Base-by-base conservation (phyloP, 1,139 yeast species). In the Candida labiduridarum region DNA sequence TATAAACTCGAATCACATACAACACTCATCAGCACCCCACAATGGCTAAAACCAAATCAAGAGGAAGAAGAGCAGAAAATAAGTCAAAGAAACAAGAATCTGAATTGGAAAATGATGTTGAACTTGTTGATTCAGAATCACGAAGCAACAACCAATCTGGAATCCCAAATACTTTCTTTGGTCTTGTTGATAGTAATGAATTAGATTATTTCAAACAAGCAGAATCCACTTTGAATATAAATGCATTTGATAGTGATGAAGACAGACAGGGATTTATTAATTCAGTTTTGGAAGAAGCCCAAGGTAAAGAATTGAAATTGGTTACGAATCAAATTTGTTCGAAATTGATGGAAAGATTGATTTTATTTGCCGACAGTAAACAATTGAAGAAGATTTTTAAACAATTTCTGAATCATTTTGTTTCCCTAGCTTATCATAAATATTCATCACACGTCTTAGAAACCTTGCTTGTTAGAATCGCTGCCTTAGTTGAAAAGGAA, bases 291-390 rank as follows among this genome's bases (percentile, higher is more conserved):
- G 96, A 88, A 58, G 99, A 94, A 72, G 82, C 92, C 30, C 78
- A 79, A 50, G 97, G 97, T 6, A 91, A 92, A 60, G 99, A 94
- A 68, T 74, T 95, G 59, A 94, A 94, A 67, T 77, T 94, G 46
- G 97, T 89, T 9, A 92, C 97, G 3, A 92, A 94, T 64, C 98
- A 92, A 63, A 89, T 92, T 51, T 91, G 97, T 64, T 92, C 98
- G 16, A 94, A 94, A 65, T 78, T 94, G 52, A 79, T 94, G 76
- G 99, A 94, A 69, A 78, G 98, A 63, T 72, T 94, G 55, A 80
- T 92, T n/a, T 69, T 89, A 45, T 73, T 77, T 34, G 87, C 92
- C 14, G 76, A 79, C 38, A 86, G 84, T 54, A 72, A 68, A 15
- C 96, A 91, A 65, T 68, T 90, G 54, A 82, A 85, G 64, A 66